Evolutionary conservation across 179 eudicot genomes (phyloP), one percentile per base, ranked within the genome.

Genomic region (Nepenthes alata): DNA sequence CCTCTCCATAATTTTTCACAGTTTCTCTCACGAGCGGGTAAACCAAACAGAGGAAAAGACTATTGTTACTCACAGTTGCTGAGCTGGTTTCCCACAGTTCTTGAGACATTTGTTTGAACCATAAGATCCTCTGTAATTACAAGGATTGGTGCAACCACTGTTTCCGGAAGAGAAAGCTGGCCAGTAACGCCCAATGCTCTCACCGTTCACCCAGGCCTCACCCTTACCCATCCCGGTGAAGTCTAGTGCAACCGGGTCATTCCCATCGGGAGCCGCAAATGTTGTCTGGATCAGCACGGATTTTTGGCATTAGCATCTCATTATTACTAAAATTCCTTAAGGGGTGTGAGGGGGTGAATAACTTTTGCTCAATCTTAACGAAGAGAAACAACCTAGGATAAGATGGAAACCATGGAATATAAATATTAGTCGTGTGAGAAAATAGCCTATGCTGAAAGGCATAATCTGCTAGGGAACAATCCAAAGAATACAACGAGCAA

Each of bases 151-250:
- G 68, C 99, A 94, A 60, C 89, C 91, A 57, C 51, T 62, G 38
- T 53, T 80, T 59, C 79, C 61, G 35, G 97, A 70, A 12, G 44
- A 74, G 37, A 75, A 66, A 51, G 80, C 66, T 58, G 97, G 97
- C 97, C 97, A 94, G 62, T 81, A 90, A 58, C 95, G 97, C 45
- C 98, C 98, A n/a, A 93, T 87, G 77, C 94, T 87, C 71, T 89
- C 84, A 59, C 97, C 98, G 55, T 93, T 93, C 60, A 89, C 85
- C 98, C 98, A 93, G 37, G 98, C 98, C 69, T 85, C 84, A 2
- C 97, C 98, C 61, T 93, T 93, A 12, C 94, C 95, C 95, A 93
- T 74, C 52, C 97, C 95, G 1, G 78, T 83, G 68, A 93, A 83
- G 78, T 87, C 86, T 54, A 90, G 15, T 57, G 89, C 95, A 61